Percentiles rank a stretch among this genome's conserved stretches.
phyloP scores from a whole-genome alignment of 2,329 filamentous ascomycete genomes.

The Ophiostoma australiae region DNA sequence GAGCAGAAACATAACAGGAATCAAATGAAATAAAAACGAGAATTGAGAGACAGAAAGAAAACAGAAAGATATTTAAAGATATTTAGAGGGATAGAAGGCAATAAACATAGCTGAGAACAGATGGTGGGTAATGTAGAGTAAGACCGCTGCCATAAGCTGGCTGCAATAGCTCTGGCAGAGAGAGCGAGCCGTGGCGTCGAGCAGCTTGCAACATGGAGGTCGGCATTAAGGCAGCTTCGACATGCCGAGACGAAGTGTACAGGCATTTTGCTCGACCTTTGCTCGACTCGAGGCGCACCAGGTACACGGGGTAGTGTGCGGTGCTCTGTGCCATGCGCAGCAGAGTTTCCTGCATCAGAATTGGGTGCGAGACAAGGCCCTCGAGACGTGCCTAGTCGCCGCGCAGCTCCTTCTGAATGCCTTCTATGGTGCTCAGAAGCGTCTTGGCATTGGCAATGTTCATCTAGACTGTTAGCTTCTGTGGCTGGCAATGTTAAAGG shows the following conservation, averaged over 20 bases:
- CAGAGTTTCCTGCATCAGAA: neutral
- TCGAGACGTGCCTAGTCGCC: slow-evolving; percentile 27
- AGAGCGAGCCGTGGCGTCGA: neutral
- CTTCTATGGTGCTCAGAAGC: slow-evolving; percentile 47
- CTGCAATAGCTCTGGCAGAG: neutral
- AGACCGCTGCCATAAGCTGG: neutral
- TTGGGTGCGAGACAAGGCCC: neutral
- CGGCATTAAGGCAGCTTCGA: neutral
- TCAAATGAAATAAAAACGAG: neutral
- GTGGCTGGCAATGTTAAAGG: neutral
- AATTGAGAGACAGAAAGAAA: neutral
- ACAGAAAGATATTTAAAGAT: neutral
- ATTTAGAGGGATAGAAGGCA: neutral
- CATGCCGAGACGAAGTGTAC: neutral
- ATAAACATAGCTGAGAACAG: slow-evolving; percentile 5
- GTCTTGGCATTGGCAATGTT: slow-evolving; percentile 49
- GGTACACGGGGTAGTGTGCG: neutral
- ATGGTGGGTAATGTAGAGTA: neutral
- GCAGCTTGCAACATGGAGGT: neutral
- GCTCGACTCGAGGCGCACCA: neutral
- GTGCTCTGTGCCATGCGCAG: neutral
- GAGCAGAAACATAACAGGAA: neutral
- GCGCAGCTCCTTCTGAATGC: slow-evolving; percentile 48
- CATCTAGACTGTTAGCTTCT: slow-evolving; percentile 40
- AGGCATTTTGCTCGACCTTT: too few species aligned